Percentiles rank a stretch among this genome's conserved stretches.
Conservation (phyloP, 768 basidiomycete species). For the Suillus brevipes region DNA sequence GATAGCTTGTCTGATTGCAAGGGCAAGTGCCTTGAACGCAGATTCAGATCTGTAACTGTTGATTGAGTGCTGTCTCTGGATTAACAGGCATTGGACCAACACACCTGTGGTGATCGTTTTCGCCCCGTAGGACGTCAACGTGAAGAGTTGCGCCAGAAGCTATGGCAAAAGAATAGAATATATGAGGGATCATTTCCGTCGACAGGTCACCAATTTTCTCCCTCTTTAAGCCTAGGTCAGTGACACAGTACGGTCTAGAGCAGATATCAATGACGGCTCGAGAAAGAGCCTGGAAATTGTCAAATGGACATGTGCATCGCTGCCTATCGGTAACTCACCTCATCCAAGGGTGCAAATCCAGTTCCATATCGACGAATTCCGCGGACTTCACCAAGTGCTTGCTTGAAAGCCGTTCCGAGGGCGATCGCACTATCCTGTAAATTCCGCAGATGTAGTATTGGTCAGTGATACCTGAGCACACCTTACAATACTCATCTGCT, state of each 20-base stretch:
- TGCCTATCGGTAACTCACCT: conserved; percentile 52
- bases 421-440: conserved; percentile 89
- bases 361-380: conserved; percentile 96
- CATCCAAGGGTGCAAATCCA: conserved; percentile 95
- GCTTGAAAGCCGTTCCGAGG: conserved; percentile 87
- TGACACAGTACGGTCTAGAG: conserved; percentile 93
- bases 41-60: conserved; percentile 75
- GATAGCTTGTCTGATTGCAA: conserved; percentile 95
- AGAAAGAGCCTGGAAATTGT: conserved; percentile 72
- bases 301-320: conserved; percentile 1
- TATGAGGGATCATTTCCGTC: conserved; percentile 97
- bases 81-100: conserved; percentile 21
- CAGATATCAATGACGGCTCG: conserved; percentile 98
- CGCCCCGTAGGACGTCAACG: conserved; percentile 89
- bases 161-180: conserved; percentile 98
- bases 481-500: conserved; percentile 74
- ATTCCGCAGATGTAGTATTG: conserved; percentile 3
- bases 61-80: background rate
- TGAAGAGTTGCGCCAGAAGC: conserved; percentile 93
- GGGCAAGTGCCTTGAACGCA: conserved; percentile 95
- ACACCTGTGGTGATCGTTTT: conserved; percentile 97
- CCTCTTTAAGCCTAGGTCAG: conserved; percentile 81
- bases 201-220: conserved; percentile 95
- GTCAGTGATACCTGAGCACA: conserved; percentile 10
- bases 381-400: conserved; percentile 90